These are phyloP conservation scores for Peniophora sp. DNA, from an alignment of 1,284 basidiomycete species.

Conservation along the genomic window DNA sequence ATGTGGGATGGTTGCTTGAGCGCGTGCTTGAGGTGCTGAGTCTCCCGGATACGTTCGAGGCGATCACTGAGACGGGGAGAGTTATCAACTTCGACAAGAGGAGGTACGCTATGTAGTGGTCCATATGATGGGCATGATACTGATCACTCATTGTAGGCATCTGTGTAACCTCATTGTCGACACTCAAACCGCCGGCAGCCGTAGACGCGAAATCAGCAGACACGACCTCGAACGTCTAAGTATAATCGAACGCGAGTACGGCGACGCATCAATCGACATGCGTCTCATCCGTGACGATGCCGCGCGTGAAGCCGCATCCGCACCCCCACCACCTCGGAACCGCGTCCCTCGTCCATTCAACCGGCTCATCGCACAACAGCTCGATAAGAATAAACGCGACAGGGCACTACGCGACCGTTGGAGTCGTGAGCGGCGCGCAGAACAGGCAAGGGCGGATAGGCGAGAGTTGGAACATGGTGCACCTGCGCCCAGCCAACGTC, in stretches of 20 bases:
- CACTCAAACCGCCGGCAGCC: conserved; percentile 32
- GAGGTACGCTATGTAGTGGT: conserved; percentile 35
- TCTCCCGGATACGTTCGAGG: conserved; percentile 62
- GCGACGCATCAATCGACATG: conserved; percentile 51
- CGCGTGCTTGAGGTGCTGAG: conserved; percentile 70
- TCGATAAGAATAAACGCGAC: conserved; percentile 76
- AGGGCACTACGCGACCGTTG: conserved; percentile 55
- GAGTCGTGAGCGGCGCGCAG: conserved; percentile 64
- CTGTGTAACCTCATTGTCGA: conserved; percentile 56
- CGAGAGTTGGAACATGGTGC: conserved; percentile 58
- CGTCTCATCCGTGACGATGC: conserved; percentile 68
- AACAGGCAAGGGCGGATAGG: conserved; percentile 61
- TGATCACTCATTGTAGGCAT: conserved; percentile 37
- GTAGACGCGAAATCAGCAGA: conserved; percentile 48
- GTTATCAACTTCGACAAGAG: conserved; percentile 78
- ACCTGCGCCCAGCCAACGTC: conserved; percentile 34
- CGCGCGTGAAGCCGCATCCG: conserved; percentile 46
- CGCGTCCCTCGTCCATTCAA: conserved; percentile 63
- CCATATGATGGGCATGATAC: neutral
- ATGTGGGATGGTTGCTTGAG: conserved; percentile 76
- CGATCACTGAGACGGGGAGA: conserved; percentile 37
- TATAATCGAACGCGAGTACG: conserved; percentile 62
- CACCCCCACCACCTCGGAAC: conserved; percentile 30
- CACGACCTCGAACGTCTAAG: conserved; percentile 67
- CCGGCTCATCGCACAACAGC: conserved; percentile 48